These are phyloP conservation scores for Xylaria multiplex DNA, from an alignment of 2,329 filamentous ascomycete species.

Conservation along the genomic window DNA sequence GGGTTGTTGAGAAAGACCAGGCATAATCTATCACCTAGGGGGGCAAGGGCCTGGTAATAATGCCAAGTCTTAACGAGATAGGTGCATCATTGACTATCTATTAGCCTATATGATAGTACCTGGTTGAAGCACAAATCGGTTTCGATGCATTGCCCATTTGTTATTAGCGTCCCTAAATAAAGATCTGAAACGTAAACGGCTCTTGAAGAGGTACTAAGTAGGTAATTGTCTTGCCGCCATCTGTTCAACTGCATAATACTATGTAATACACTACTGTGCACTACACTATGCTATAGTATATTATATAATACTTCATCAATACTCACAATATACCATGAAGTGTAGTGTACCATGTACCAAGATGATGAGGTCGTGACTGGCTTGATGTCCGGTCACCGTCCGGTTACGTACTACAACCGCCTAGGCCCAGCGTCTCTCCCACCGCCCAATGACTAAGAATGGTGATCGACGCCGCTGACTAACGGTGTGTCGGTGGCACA, in stretches of 20 bases:
- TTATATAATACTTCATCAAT: neutral
- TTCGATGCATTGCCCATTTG: neutral
- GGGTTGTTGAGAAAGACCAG: conserved; percentile 14
- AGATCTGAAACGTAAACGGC: conserved; percentile 28
- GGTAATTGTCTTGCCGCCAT: neutral
- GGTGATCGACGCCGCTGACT: neutral
- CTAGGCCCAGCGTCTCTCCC: too few relatives aligned
- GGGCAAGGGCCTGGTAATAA: conserved; percentile 5
- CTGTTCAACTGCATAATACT: neutral
- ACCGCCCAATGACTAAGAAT: neutral
- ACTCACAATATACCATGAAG: neutral
- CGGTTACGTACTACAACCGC: too few relatives aligned
- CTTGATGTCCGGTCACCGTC: too few relatives aligned
- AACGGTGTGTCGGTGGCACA: neutral
- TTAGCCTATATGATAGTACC: too few relatives aligned
- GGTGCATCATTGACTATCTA: too few relatives aligned
- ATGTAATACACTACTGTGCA: too few relatives aligned
- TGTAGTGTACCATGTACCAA: too few relatives aligned
- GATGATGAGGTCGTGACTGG: too few relatives aligned
- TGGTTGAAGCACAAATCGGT: neutral
- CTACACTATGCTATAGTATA: too few relatives aligned
- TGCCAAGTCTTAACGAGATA: conserved; percentile 17
- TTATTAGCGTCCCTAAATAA: conserved; percentile 24
- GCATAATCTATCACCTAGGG: conserved; percentile 9
- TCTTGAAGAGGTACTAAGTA: conserved; percentile 19